phyloP scores from a whole-genome alignment of 1,284 basidiomycete species.

The Baeospora myosura region DNA sequence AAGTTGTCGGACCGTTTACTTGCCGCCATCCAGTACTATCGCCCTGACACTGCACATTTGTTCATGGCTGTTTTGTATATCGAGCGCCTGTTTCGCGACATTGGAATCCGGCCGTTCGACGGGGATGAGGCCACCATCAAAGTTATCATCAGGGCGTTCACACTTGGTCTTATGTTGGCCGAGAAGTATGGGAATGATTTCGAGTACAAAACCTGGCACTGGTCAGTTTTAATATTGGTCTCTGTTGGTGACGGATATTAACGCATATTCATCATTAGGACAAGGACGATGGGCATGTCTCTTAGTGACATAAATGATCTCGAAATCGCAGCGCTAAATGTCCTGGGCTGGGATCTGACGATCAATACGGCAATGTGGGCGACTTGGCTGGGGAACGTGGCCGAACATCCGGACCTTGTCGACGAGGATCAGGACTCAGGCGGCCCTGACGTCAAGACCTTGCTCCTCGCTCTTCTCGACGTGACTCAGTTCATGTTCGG shows the following conservation, averaged over 20 bases:
- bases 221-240: too few species aligned
- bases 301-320: background rate
- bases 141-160: background rate
- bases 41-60: background rate
- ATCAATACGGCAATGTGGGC: background rate
- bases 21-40: too few species aligned
- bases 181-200: background rate
- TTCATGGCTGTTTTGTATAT: constrained; percentile 1
- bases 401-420: background rate
- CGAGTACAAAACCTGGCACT: background rate
- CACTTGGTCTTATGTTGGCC: constrained; percentile 1
- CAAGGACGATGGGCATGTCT: too few species aligned
- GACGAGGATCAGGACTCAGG: too few species aligned
- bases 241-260: too few species aligned
- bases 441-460: too few species aligned
- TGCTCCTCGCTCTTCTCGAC: too few species aligned
- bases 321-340: background rate
- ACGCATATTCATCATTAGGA: too few species aligned
- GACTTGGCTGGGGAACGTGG: background rate
- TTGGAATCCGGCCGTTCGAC: too few species aligned
- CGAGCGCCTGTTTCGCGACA: background rate
- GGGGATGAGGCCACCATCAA: too few species aligned
- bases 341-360: background rate
- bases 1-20: too few species aligned
- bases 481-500: too few species aligned